A percentile compares a stretch with the other conserved stretches of the same genome.
These are phyloP conservation scores for Hymenotorrendiella dingleyae DNA, from an alignment of 2,329 filamentous ascomycete genomes.

Conservation along the genomic window DNA sequence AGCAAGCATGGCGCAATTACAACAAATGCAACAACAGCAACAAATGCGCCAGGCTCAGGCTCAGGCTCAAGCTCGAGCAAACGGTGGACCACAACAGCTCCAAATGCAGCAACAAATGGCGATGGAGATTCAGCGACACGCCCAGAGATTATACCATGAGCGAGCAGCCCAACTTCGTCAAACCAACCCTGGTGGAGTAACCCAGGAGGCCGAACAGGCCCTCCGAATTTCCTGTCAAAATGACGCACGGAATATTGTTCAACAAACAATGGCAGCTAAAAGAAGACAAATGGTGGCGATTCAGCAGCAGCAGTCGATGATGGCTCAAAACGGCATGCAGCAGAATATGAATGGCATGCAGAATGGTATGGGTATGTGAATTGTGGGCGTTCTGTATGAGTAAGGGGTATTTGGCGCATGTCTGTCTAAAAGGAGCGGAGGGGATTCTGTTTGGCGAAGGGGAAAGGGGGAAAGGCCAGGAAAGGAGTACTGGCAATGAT, in stretches of 20 bases:
- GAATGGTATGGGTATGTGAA: constrained; percentile 27
- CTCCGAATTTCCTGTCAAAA: constrained; percentile 13
- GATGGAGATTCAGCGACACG: neutral
- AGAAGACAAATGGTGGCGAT: neutral
- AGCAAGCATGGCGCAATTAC: no score
- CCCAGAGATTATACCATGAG: neutral
- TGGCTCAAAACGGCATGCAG: constrained; percentile 16
- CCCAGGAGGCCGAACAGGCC: constrained; percentile 12
- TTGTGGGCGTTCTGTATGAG: neutral
- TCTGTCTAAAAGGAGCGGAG: no score
- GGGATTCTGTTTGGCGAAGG: no score
- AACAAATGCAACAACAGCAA: constrained; percentile 30
- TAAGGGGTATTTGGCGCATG: no score
- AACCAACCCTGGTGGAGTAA: constrained; percentile 9
- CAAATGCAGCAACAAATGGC: constrained; percentile 7
- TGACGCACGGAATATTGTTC: constrained; percentile 9
- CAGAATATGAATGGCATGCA: constrained; percentile 24
- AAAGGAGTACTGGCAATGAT: neutral
- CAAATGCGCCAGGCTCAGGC: constrained; percentile 20
- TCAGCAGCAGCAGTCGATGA: constrained; percentile 20
- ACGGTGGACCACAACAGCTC: neutral
- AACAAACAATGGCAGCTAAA: constrained; percentile 7
- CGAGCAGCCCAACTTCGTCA: neutral
- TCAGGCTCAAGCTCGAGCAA: constrained; percentile 5
- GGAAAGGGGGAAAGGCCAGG: neutral